Conservation (phyloP, 768 basidiomycete genomes). For the Erythrobasidium yunnanense region DNA sequence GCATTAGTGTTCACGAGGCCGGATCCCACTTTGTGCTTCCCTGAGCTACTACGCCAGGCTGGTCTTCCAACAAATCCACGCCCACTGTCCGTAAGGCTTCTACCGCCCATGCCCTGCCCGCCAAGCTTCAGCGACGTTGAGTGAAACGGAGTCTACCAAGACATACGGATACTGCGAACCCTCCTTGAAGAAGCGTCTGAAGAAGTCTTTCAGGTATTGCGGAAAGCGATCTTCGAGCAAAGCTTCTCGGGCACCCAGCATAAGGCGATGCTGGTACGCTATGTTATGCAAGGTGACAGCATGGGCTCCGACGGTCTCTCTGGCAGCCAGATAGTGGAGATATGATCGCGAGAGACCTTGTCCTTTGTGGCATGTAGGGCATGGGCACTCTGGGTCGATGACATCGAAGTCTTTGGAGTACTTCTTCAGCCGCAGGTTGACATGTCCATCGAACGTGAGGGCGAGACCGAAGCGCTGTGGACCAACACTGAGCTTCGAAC, state of each 20-base stretch:
- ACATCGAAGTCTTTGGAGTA: constrained; percentile 58
- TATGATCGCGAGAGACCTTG: constrained; percentile 57
- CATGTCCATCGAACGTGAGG: constrained; percentile 64
- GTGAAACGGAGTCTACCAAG: neutral
- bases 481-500: neutral
- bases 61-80: constrained; percentile 63
- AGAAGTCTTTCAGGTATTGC: constrained; percentile 62
- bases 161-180: constrained; percentile 50
- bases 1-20: constrained; percentile 26
- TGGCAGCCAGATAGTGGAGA: constrained; percentile 62
- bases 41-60: constrained; percentile 37
- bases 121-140: neutral
- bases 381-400: constrained; percentile 69
- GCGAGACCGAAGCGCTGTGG: constrained; percentile 67
- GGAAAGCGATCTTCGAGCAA: constrained; percentile 70
- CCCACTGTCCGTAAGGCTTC: constrained; percentile 71
- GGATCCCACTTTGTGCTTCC: constrained; percentile 56
- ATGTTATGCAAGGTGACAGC: constrained; percentile 39
- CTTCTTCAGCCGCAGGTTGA: constrained; percentile 67
- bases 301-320: constrained; percentile 77
- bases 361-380: constrained; percentile 61
- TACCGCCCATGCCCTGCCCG: constrained; percentile 60
- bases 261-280: constrained; percentile 44
- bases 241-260: constrained; percentile 73
- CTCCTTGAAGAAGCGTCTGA: constrained; percentile 62